Percentiles rank a stretch among this genome's conserved stretches.
These are phyloP conservation scores for Wickerhamomyces kurtzmanii DNA, from an alignment of 805 yeast genomes.

Conservation along the genomic window DNA sequence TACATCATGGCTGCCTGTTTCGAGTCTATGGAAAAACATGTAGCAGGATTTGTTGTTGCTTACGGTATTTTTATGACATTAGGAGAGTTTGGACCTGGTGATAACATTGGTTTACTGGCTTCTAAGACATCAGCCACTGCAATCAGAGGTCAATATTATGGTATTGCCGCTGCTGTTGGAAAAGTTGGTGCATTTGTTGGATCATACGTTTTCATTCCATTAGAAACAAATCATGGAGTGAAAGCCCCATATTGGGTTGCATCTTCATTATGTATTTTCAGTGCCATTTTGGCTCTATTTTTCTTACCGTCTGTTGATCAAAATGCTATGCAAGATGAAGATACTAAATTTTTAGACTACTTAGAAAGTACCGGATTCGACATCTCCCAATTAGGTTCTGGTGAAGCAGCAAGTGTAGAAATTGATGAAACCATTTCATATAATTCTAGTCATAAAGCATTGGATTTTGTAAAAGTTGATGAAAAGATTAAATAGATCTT, in stretches of 20 bases:
- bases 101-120: conserved; percentile 81
- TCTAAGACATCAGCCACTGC: conserved; percentile 82
- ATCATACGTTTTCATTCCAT: conserved; percentile 78
- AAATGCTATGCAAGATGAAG: conserved; percentile 73
- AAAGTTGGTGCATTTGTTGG: conserved; percentile 92
- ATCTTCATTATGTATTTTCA: conserved; percentile 62
- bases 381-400: conserved; percentile 39
- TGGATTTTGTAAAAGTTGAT: too few relatives aligned
- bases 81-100: conserved; percentile 95
- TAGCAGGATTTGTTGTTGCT: conserved; percentile 76
- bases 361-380: conserved; percentile 65
- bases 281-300: conserved; percentile 61
- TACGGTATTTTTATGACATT: conserved; percentile 81
- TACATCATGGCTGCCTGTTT: conserved; percentile 74
- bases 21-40: conserved; percentile 39
- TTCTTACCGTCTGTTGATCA: conserved; percentile 78
- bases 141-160: conserved; percentile 84
- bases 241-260: conserved; percentile 79
- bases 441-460: too few relatives aligned
- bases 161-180: conserved; percentile 86
- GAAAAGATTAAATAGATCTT: too few relatives aligned
- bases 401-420: conserved; percentile 3
- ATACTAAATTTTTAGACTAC: conserved; percentile 57
- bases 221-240: conserved; percentile 56
- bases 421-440: too few relatives aligned